Conservation (phyloP, 192 early-diverging fungal genomes). For the Geranomyces variabilis region DNA sequence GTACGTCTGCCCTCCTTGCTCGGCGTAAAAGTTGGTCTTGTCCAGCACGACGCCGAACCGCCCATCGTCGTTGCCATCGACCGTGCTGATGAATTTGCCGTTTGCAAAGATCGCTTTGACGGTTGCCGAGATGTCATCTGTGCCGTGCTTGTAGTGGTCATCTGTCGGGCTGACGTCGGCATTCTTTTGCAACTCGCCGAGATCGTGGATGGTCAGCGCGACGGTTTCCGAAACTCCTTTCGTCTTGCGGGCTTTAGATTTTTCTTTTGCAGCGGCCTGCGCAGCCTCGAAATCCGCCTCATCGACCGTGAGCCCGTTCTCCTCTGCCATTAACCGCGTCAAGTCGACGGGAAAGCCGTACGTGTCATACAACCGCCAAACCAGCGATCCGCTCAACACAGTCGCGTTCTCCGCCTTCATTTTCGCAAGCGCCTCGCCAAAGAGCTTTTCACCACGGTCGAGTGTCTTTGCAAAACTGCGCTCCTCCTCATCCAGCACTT, state of each 20-base stretch:
- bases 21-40: conserved; percentile 97
- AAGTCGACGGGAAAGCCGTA: conserved; percentile 99
- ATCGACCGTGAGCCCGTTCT: conserved; percentile 82
- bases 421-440: conserved; percentile 73
- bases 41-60: conserved; percentile 90
- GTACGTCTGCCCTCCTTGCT: conserved; percentile 94
- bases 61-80: conserved; percentile 53
- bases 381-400: conserved; percentile 81
- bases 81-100: conserved; percentile 47
- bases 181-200: conserved; percentile 82
- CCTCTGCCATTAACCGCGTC: conserved; percentile 98
- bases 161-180: conserved; percentile 76
- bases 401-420: conserved; percentile 64
- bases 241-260: conserved; percentile 62
- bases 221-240: conserved; percentile 62
- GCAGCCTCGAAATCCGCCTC: conserved; percentile 80
- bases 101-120: conserved; percentile 81
- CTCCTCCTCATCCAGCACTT: conserved; percentile 96
- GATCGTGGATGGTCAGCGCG: conserved; percentile 87
- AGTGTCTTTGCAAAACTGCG: conserved; percentile 92
- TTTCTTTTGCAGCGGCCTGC: conserved; percentile 76
- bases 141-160: conserved; percentile 82
- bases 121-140: conserved; percentile 69
- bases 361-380: conserved; percentile 98
- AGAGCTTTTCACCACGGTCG: conserved; percentile 95